Conservation (phyloP, 306 rosid genomes). For the Rosa lucieae region DNA sequence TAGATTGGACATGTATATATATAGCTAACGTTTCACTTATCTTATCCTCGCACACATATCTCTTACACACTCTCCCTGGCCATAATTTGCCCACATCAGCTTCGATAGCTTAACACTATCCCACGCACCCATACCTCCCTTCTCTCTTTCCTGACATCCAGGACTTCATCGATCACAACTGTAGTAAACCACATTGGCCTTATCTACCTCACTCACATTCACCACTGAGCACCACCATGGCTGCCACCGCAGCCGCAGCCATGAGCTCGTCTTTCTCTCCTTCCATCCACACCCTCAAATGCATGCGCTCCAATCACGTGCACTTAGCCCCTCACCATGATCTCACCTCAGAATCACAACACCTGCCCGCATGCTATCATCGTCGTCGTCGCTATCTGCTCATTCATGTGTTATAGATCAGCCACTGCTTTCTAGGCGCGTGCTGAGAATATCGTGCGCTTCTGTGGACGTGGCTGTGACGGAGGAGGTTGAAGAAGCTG, state of each 20-base stretch:
- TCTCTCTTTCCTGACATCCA: not conserved
- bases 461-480: slow-evolving; percentile 47
- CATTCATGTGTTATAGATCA: not conserved
- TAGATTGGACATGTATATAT: not conserved
- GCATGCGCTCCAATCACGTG: slow-evolving; percentile 37
- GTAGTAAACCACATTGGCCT: not conserved
- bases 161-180: slow-evolving; percentile 10
- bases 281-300: slow-evolving; percentile 51
- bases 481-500: slow-evolving; percentile 30
- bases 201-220: not conserved
- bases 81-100: slow-evolving; percentile 65
- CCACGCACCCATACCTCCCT: not conserved
- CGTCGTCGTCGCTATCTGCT: slow-evolving; percentile 7
- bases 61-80: slow-evolving; percentile 31
- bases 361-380: slow-evolving; percentile 36
- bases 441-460: slow-evolving; percentile 41
- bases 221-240: slow-evolving; percentile 42
- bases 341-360: slow-evolving; percentile 32
- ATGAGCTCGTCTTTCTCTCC: slow-evolving; percentile 60
- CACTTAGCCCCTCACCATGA: slow-evolving; percentile 16
- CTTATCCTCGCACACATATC: slow-evolving; percentile 51
- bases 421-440: slow-evolving; percentile 18
- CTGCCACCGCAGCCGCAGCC: slow-evolving; percentile 63
- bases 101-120: not conserved
- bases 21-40: slow-evolving; percentile 2